Evolutionary conservation across 106 monocot species (phyloP).

Genomic region (Cymbidium sinense): DNA sequence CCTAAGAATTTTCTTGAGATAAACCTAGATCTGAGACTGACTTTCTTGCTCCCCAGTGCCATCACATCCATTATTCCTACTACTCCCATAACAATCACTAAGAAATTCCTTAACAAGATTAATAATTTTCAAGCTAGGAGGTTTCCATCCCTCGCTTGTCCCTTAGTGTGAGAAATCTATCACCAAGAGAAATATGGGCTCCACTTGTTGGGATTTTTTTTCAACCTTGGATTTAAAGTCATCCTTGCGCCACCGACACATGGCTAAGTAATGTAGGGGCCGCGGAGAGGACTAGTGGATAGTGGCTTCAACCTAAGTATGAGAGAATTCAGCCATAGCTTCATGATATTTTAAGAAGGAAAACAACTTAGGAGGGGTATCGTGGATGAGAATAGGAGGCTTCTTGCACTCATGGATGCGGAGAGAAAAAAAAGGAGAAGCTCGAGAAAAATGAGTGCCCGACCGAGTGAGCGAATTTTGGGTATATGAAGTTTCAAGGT

Average conservation of each 20-base stretch:
- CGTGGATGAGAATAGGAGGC: slow-evolving; percentile 16
- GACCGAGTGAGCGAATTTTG: too few relatives aligned
- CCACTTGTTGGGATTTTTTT: slow-evolving; percentile 73
- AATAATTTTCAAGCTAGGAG: background rate
- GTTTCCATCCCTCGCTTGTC: slow-evolving; percentile 46
- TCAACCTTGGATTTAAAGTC: slow-evolving; percentile 54
- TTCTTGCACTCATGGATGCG: background rate
- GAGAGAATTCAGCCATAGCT: slow-evolving; percentile 5
- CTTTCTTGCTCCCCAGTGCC: slow-evolving; percentile 8
- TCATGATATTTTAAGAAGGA: background rate
- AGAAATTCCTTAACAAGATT: slow-evolving; percentile 14
- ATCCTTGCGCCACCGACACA: slow-evolving; percentile 12
- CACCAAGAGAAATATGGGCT: slow-evolving; percentile 61
- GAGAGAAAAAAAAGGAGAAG: background rate
- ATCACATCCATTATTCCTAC: slow-evolving; percentile 5
- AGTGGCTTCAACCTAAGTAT: slow-evolving; percentile 8
- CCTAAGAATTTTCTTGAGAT: slow-evolving; percentile 62
- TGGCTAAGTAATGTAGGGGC: slow-evolving; percentile 1
- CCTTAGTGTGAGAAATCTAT: slow-evolving; percentile 46
- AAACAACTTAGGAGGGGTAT: background rate
- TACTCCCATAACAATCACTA: background rate
- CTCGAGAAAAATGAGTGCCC: background rate
- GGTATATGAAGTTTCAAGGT: too few relatives aligned
- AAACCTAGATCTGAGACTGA: slow-evolving; percentile 27
- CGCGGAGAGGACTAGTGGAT: background rate